Base-by-base conservation (phyloP, 495 filamentous ascomycete species). In the Annulohypoxylon maeteangense region DNA sequence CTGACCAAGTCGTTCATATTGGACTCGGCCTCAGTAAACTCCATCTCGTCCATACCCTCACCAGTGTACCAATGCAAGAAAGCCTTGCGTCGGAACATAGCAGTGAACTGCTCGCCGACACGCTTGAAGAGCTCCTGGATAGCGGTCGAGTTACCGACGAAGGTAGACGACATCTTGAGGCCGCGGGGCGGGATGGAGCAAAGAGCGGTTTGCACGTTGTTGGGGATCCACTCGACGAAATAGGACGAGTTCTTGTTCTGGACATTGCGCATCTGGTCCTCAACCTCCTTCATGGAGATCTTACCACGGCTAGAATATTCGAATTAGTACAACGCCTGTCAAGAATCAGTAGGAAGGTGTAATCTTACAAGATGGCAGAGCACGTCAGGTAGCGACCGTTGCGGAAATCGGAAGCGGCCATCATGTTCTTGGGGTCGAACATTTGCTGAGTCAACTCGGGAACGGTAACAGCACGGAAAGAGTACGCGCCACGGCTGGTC, bases 31-130 rank as follows among this genome's bases (percentile, higher is more conserved):
- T 98, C 96, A 81, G 95, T 98, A 86, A 99, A 99, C 87, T 99
- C 95, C 95, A 98, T 98, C 91, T 99, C 95, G 86, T 99, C 95
- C 95, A 99, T 99, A 87, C 95, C 95, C 90, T 99, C 95, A 80
- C 94, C 94, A 89, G 95, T 99, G 85, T 99, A 99, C 95, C 95
- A 99, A 90, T 98, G 95, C 91, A 99, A 93, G 94, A 99, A 99
- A 90, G 95, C 95, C 91, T 98, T 99, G 82, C 95, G 93, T 84
- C 95, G 88, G 91, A 98, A 99, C 95, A 99, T 99, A 78, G 96
- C 96, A 84, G 91, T 93, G 90, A 99, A 99, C 86, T 99, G 95
- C 79, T 99, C 95, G 80, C 95, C 95, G 75, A 99, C 88, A 89
- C 95, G 95, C 92, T 98, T 98, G 94, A 99, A 99, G 66, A 99